Base-by-base conservation (phyloP, 2,329 filamentous ascomycete genomes). In the Cladophialophora carrionii region DNA sequence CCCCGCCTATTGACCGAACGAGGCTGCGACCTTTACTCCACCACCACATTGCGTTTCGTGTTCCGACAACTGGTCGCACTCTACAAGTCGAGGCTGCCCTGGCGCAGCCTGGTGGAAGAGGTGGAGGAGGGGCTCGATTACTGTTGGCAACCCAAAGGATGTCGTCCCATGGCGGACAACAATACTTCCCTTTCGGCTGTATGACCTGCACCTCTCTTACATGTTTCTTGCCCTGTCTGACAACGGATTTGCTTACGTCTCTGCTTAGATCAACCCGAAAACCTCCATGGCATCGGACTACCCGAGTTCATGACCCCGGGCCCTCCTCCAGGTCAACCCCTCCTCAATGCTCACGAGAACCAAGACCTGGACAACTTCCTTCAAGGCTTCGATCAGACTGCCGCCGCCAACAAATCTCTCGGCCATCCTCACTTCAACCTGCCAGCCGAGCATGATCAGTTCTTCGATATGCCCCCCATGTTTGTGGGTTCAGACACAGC, bases 161-260 rank as follows among this genome's bases (percentile, higher is more conserved):
- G 70, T 70, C 68, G 65, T 72, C 70, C 65, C 69, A 71, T 68
- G 69, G 67, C 43, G 68, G 70, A 67, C 70, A 71, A 60, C 65
- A 70, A 55, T 69, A 66, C 60, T 65, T 72, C 52, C 70, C 70
- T 6, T 72, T 72, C 56, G 70, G 70, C 51, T 72, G 70, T 72
- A 72, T 62, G 70, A 32, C 59, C n/a, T 52, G 37, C 41, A 53
- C 41, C 34, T 41, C 43, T 57, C 24, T 22, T 29, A 8, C 51
- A 32, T 22, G 24, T 53, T 32, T 20, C 10, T 34, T 24, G 12
- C 52, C 46, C 20, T 41, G 26, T 22, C 9, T 51, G 26, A 17
- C 48, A 51, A 55, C 17, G 9, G 43, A 49, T 61, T 64, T 57
- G 41, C 67, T 69, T 61, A 69, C 64, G 14, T 20, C 37, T 60